These are phyloP conservation scores for Ophiostoma australiae DNA, from an alignment of 2,329 filamentous ascomycete species.

Conservation along the genomic window DNA sequence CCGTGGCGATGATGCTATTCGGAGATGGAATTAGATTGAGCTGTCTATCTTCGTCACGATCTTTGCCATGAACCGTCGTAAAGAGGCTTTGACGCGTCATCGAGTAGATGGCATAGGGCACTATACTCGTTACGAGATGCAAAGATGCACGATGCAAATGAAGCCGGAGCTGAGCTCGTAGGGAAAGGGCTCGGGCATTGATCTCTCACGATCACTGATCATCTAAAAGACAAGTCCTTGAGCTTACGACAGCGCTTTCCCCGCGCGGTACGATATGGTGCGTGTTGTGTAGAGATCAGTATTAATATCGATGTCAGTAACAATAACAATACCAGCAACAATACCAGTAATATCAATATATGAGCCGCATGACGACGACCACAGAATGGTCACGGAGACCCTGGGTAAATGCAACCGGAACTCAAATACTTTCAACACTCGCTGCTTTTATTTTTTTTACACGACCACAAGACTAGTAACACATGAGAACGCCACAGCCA, in stretches of 20 bases:
- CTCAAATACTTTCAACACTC: background rate
- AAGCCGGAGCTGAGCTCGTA: background rate
- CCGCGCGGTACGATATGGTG: background rate
- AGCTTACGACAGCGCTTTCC: no score
- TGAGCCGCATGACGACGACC: no score
- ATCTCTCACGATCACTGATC: background rate
- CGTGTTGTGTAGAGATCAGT: no score
- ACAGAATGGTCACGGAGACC: background rate
- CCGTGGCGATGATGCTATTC: background rate
- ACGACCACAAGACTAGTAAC: constrained; percentile 13
- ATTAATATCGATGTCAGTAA: no score
- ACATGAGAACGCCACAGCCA: constrained; percentile 21
- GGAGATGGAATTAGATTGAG: background rate
- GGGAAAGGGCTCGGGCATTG: background rate
- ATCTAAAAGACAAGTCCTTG: no score
- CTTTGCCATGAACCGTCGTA: no score
- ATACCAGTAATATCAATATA: no score
- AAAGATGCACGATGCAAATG: background rate
- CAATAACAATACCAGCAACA: no score
- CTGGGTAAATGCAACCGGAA: background rate
- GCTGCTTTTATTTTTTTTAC: constrained; percentile 8
- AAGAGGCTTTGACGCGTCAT: background rate
- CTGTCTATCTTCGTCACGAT: background rate
- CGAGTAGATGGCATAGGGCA: no score
- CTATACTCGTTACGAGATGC: no score